Conservation (phyloP, 2,329 filamentous ascomycete genomes). For the Phyllachora maydis region DNA sequence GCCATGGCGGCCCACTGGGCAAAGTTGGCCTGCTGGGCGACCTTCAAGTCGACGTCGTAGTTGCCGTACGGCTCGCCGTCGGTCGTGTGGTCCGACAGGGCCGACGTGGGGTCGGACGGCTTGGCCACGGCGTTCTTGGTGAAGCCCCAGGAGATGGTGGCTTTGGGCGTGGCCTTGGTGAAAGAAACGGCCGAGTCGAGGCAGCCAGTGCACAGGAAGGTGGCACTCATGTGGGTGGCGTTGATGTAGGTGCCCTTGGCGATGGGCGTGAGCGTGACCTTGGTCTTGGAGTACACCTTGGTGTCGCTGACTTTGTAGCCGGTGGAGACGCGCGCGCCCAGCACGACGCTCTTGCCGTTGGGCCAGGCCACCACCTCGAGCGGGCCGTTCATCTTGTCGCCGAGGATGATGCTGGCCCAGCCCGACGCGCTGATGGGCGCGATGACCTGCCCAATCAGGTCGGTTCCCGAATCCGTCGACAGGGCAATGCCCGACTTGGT, state of each 20-base stretch:
- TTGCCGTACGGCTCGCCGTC: neutral
- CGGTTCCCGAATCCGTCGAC: slow-evolving; percentile 22
- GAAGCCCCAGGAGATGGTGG: slow-evolving; percentile 15
- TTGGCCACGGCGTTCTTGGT: slow-evolving; percentile 12
- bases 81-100: slow-evolving; percentile 14
- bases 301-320: slow-evolving; percentile 16
- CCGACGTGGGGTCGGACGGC: slow-evolving; percentile 11
- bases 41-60: neutral
- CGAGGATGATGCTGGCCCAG: slow-evolving; percentile 24
- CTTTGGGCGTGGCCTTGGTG: slow-evolving; percentile 8
- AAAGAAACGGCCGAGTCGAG: slow-evolving; percentile 10
- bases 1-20: neutral
- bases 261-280: slow-evolving; percentile 18
- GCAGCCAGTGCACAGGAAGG: slow-evolving; percentile 23
- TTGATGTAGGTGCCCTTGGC: slow-evolving; percentile 23
- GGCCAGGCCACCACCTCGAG: slow-evolving; percentile 23
- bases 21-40: neutral
- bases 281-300: slow-evolving; percentile 13
- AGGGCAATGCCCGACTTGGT: slow-evolving; percentile 25
- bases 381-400: slow-evolving; percentile 19
- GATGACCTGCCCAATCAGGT: slow-evolving; percentile 33
- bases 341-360: slow-evolving; percentile 15
- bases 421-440: slow-evolving; percentile 18
- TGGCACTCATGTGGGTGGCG: slow-evolving; percentile 22
- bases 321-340: slow-evolving; percentile 6